phyloP scores from a whole-genome alignment of 2,329 filamentous ascomycete genomes.

The Alternaria panax region DNA sequence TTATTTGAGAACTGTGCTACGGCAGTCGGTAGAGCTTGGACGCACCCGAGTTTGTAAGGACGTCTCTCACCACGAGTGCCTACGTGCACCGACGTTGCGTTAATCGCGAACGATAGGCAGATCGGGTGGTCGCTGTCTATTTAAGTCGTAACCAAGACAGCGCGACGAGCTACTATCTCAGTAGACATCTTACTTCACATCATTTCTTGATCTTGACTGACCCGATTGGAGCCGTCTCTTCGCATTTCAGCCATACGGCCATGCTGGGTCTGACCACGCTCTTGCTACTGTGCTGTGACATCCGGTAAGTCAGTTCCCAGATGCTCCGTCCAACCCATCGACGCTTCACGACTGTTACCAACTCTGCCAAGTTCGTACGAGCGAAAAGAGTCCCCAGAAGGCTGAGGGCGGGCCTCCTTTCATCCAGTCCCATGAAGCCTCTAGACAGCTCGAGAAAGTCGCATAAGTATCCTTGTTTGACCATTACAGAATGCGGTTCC shows the following conservation, averaged over 20 bases:
- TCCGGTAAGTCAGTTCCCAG: not conserved
- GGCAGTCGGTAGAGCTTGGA: not conserved
- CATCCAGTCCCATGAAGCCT: conserved; percentile 4
- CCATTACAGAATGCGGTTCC: not conserved
- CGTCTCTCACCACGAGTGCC: too few relatives aligned
- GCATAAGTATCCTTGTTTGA: not conserved
- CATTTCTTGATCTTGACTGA: not conserved
- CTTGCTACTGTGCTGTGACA: not conserved
- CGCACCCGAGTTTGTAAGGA: not conserved
- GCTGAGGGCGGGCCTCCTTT: not conserved
- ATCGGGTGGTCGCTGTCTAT: not conserved
- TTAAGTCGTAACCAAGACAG: not conserved
- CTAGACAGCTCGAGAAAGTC: not conserved
- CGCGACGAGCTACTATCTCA: not conserved
- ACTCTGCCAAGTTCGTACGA: not conserved
- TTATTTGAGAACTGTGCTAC: not conserved
- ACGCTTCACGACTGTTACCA: not conserved
- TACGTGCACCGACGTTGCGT: not conserved
- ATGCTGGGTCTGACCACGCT: not conserved
- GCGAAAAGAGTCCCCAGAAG: not conserved
- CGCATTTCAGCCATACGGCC: not conserved
- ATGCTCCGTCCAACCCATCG: not conserved
- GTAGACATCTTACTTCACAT: not conserved
- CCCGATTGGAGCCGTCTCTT: not conserved
- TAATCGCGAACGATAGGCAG: not conserved